Base-by-base conservation (phyloP, 768 basidiomycete species). In the Mycena epipterygia region DNA sequence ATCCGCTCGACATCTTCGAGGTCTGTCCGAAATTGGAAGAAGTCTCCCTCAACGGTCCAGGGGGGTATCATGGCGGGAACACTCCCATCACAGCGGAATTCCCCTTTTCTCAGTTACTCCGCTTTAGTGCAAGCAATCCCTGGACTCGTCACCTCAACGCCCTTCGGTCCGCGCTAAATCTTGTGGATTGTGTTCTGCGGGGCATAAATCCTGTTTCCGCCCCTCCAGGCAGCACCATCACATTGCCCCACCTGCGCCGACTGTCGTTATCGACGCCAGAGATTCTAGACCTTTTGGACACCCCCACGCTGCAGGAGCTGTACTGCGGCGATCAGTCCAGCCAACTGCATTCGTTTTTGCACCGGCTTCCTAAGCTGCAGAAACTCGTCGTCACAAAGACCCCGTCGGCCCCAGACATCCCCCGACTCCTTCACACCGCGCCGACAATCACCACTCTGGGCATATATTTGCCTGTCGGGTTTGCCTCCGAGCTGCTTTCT, bases 251-350 rank as follows among this genome's bases (percentile, higher is more conserved):
- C 25, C 67, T 68, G 3, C 41, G 12, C n/a, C 60, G 68, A 13
- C 61, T 69, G 33, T 56, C 46, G 21, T 16, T 69, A 1, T 48
- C 68, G 5, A 21, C 27, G 1, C 4, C 44, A 5, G 23, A 1
- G 1, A 49, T 69, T 27, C 35, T 63, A 14, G 35, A 42, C 17
- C 57, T 25, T 13, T 35, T 69, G 23, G 55, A 69, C 6, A 63
- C 60, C 19, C 67, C 67, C 19, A 33, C 19, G 19, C 61, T 69
- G 6, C n/a, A 32, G 44, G 67, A 69, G 39, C 48, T 69, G 17
- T 63, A 63, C 29, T 69, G 60, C 30, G 7, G 21, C n/a, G 30
- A 23, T 7, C 51, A 21, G 7, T 6, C 27, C 17, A 8, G 7
- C 51, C 21, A 16, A 2, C 30, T 52, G 30, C 21, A 17, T 52